These are phyloP conservation scores for Clarkia xantiana DNA, from an alignment of 345 rosid species.

Conservation along the genomic window DNA sequence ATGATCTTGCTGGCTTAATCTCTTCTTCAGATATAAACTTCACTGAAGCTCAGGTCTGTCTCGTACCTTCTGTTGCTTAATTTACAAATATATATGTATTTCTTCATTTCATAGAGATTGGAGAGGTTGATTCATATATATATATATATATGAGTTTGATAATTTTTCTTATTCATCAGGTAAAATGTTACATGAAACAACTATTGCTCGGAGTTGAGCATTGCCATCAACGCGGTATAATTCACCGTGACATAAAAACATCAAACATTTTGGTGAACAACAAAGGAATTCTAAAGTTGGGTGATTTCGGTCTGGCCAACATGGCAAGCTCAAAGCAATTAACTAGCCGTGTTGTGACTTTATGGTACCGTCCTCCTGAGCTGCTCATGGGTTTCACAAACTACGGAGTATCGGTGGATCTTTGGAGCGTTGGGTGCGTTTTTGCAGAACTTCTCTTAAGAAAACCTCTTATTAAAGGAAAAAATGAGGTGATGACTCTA, in stretches of 20 bases:
- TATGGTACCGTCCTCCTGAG: constrained; percentile 41
- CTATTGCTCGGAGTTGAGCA: constrained; percentile 26
- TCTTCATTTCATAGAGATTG: not conserved
- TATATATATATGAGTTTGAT: too few species aligned
- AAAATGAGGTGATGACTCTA: constrained; percentile 23
- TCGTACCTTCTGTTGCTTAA: too few species aligned
- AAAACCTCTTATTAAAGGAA: constrained; percentile 29
- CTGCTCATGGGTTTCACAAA: constrained; percentile 24
- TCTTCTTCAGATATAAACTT: constrained; percentile 20
- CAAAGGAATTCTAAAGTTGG: constrained; percentile 25
- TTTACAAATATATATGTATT: not conserved
- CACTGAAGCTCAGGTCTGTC: constrained; percentile 23
- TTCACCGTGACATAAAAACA: constrained; percentile 32
- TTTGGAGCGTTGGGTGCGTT: constrained; percentile 38
- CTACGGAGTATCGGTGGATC: constrained; percentile 20
- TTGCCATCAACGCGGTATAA: constrained; percentile 25
- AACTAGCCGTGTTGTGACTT: constrained; percentile 36
- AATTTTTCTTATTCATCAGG: constrained; percentile 15
- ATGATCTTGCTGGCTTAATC: constrained; percentile 27
- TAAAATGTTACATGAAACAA: constrained; percentile 31
- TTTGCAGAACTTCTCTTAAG: constrained; percentile 27
- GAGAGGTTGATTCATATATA: too few species aligned
- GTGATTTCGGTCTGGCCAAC: constrained; percentile 31
- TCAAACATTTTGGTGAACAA: constrained; percentile 17
- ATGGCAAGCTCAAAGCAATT: constrained; percentile 14